Percentiles rank a stretch among this genome's conserved stretches.
These are phyloP conservation scores for Alternaria panax DNA, from an alignment of 2,329 filamentous ascomycete species.

Conservation along the genomic window DNA sequence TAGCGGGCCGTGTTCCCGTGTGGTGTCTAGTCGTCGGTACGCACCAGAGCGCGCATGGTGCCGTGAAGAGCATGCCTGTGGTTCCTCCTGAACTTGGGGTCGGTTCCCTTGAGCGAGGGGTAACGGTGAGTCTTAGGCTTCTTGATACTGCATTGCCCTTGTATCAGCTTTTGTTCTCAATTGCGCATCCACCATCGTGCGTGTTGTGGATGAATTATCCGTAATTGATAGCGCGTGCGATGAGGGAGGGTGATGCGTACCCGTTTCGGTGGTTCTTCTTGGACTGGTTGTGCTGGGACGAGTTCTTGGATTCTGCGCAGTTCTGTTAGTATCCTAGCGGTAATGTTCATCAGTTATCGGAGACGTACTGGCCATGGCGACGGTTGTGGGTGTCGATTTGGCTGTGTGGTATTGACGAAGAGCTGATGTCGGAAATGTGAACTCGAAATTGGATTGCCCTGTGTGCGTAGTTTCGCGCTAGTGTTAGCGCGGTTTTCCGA, in stretches of 20 bases:
- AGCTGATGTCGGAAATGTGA: slow-evolving; percentile 18
- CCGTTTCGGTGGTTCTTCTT: slow-evolving; percentile 99
- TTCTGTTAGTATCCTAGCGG: slow-evolving; percentile 20
- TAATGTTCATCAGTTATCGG: neutral
- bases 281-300: slow-evolving; percentile 97
- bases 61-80: slow-evolving; percentile 99
- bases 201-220: neutral
- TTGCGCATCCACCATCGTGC: neutral
- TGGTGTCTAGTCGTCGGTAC: slow-evolving; percentile 47
- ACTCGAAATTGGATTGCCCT: neutral
- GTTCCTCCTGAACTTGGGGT: slow-evolving; percentile 99
- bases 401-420: slow-evolving; percentile 40
- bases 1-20: slow-evolving; percentile 24
- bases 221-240: slow-evolving; percentile 18
- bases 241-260: slow-evolving; percentile 64
- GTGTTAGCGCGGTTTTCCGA: slow-evolving; percentile 4
- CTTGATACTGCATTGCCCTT: slow-evolving; percentile 79
- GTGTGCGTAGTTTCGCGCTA: slow-evolving; percentile 24
- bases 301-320: slow-evolving; percentile 95
- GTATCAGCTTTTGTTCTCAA: slow-evolving; percentile 27
- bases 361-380: slow-evolving; percentile 75
- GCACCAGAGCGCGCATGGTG: slow-evolving; percentile 96
- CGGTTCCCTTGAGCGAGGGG: slow-evolving; percentile 97
- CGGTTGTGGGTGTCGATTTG: slow-evolving; percentile 48
- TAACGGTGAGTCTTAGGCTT: slow-evolving; percentile 99